phyloP scores from a whole-genome alignment of 495 filamentous ascomycete species.

The Neurospora discreta region DNA sequence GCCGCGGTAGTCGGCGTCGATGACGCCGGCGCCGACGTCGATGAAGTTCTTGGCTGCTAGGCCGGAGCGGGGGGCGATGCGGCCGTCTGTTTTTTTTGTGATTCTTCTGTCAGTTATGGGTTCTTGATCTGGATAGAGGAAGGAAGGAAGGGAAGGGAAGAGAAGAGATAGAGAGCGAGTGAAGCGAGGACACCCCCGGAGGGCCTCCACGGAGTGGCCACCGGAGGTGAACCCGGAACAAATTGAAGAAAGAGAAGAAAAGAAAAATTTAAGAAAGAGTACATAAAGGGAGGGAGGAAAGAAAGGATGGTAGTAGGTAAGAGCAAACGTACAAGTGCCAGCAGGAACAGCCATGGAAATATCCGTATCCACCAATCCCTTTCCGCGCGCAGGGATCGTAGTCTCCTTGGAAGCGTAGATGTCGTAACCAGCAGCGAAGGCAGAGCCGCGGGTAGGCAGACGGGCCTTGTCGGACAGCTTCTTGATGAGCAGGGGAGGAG shows the following conservation, averaged over 20 bases:
- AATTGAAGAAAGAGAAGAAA: background rate
- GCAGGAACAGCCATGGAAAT: conserved; percentile 79
- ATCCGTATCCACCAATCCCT: conserved; percentile 79
- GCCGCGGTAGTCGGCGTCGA: conserved; percentile 94
- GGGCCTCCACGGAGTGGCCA: background rate
- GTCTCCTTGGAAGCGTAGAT: conserved; percentile 64
- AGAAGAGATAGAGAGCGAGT: background rate
- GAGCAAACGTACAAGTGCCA: conserved; percentile 59
- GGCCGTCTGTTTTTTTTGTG: conserved; percentile 51
- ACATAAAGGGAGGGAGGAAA: background rate
- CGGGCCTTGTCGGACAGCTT: conserved; percentile 63
- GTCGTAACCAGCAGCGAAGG: conserved; percentile 89
- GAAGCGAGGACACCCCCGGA: background rate
- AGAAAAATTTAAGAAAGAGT: background rate
- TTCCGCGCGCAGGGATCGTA: conserved; percentile 68
- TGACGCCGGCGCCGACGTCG: conserved; percentile 88
- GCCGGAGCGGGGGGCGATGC: conserved; percentile 83
- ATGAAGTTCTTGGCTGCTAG: conserved; percentile 91
- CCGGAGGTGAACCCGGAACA: background rate
- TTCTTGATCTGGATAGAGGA: too few species aligned
- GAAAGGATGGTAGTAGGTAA: background rate
- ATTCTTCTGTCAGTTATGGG: background rate
- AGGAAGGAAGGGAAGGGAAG: too few species aligned
- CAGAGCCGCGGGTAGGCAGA: conserved; percentile 77
- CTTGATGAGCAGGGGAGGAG: conserved; percentile 67